phyloP scores from a whole-genome alignment of 208 protist genomes.

The Leishmania braziliensis region DNA sequence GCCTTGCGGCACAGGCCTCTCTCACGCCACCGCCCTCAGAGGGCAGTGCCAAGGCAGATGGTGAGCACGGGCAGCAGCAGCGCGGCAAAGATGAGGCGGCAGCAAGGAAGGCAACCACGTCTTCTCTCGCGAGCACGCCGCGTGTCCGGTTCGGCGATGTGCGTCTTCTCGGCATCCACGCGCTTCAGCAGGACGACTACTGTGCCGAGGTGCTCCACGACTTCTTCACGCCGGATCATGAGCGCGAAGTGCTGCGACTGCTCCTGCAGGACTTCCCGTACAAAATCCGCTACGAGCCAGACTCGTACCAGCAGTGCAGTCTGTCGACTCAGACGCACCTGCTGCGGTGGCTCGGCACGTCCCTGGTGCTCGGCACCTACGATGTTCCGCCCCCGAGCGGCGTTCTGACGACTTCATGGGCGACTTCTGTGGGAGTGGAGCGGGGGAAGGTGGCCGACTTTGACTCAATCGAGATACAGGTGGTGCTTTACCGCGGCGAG shows the following conservation, averaged over 20 bases:
- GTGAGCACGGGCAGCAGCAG: not conserved
- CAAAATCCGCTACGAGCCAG: constrained; percentile 61
- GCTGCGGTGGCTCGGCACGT: constrained; percentile 78
- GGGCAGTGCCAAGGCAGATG: not conserved
- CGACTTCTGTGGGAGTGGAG: not conserved
- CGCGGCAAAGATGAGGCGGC: not conserved
- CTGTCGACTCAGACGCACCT: constrained; percentile 53
- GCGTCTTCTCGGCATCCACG: constrained; percentile 65
- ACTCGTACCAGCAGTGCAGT: constrained; percentile 43
- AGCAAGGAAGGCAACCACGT: not conserved
- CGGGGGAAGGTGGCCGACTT: constrained; percentile 20
- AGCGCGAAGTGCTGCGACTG: constrained; percentile 54
- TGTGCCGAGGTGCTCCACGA: constrained; percentile 35
- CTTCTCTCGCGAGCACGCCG: constrained; percentile 4
- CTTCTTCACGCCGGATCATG: constrained; percentile 69
- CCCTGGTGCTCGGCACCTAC: constrained; percentile 66
- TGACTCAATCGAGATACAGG: constrained; percentile 58
- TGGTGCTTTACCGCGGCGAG: constrained; percentile 58
- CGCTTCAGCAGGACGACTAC: constrained; percentile 47
- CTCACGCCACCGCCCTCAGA: not conserved
- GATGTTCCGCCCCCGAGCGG: constrained; percentile 19
- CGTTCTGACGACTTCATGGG: constrained; percentile 16
- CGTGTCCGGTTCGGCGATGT: constrained; percentile 76
- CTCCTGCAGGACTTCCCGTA: constrained; percentile 58
- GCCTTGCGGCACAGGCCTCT: not conserved